These are phyloP conservation scores for Miamiensis avidus DNA, from an alignment of 169 alveolate species.

Conservation along the genomic window DNA sequence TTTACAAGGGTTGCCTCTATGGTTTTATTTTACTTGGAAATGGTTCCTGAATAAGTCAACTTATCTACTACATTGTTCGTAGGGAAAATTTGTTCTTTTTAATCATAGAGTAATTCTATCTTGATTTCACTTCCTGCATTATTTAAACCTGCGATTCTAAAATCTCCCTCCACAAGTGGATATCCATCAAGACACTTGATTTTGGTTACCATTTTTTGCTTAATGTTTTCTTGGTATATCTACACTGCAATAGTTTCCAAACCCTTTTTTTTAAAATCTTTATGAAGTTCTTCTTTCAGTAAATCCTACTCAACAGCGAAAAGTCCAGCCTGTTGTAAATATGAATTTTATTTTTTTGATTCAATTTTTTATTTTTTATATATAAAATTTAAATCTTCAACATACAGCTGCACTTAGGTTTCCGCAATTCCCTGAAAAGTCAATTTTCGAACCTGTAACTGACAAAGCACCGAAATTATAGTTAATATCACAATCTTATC, in stretches of 20 bases:
- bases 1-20: neutral
- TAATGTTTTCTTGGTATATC: neutral
- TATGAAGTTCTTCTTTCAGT: neutral
- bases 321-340: neutral
- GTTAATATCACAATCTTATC: neutral
- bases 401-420: neutral
- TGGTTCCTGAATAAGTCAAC: neutral
- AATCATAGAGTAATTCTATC: neutral
- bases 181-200: neutral
- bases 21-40: neutral
- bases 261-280: neutral
- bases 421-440: conserved; percentile 2
- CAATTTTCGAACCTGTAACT: neutral
- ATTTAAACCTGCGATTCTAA: neutral
- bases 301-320: neutral
- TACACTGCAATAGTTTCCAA: neutral
- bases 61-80: neutral
- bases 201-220: neutral
- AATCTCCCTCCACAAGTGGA: neutral
- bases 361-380: neutral
- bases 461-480: neutral
- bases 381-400: neutral
- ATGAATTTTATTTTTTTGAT: neutral
- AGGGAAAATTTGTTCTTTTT: neutral
- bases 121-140: neutral